Base-by-base conservation (phyloP, 208 protist genomes). In the Borovskyia barvae region DNA sequence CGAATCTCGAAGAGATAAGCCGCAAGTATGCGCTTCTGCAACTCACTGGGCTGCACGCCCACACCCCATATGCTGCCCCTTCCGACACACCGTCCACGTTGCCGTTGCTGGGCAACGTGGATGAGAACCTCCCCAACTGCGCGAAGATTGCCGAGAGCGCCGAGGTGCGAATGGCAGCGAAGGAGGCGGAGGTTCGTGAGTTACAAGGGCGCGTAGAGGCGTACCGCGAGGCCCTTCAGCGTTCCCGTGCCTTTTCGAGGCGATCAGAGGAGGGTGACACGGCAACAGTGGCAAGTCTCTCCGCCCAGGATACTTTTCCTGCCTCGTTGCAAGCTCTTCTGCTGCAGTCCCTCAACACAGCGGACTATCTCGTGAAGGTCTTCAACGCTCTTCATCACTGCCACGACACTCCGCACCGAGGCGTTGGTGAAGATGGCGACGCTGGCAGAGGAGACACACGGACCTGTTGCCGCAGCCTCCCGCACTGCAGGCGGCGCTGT, bases 351-450 rank as follows among this genome's bases (percentile, higher is more conserved):
- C 68, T 84, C 15, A 66, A 75, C 29, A 47, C 64, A 5, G 63
- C 68, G 5, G 75, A 76, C 40, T 94, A 81, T 39, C 62, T 94
- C 15, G 77, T 84, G 14, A 87, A 86, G 62, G 87, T 90, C 5
- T 76, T 81, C 49, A 91, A 87, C 60, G 83, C 87, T 0, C 17
- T 82, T 1, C 49, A 85, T 29, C 87, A 93, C 66, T 88, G 82
- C 48, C 49, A 70, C 24, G 15, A 28, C 29, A 47, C 37, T 1
- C 72, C 50, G 1, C 80, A 82, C 56, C n/a, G n/a, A n/a, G 22
- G 36, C 1, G 39, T 5, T 41, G 28, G 20, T 22, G 24, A 45
- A 25, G 51, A 25, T 47, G 29, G 43, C 43, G 41, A 22, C n/a
- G 8, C 30, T 14, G 29, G 25, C 19, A 6, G 19, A 24, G 7